Evolutionary conservation across 768 basidiomycete genomes (phyloP), one percentile per base, ranked within the genome.

Genomic region (Leucogyrophana mollusca): DNA sequence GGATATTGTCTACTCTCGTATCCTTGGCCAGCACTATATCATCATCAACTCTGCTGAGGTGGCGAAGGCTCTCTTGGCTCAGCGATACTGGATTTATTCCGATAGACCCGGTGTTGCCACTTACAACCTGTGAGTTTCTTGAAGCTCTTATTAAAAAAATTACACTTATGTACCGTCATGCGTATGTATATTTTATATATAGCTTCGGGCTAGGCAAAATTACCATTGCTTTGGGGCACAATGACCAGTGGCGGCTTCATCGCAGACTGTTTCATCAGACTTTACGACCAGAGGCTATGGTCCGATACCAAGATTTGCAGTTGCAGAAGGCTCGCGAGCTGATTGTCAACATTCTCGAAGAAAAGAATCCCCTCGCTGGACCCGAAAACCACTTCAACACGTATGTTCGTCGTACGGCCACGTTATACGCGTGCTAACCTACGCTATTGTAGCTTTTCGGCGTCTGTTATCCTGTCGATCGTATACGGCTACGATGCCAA

Each of bases 401-500:
- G 35, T 37, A 21, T 7, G 7, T 37, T 21, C 7, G 13, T 30
- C 13, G 6, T 30, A 30, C 16, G 35, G 35, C n/a, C 35, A 16
- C 16, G 35, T 16, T n/a, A 9, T n/a, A n/a, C 9, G 9, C 9
- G 32, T n/a, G 32, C 32, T 33, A n/a, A 30, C 27, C 13, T 30
- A 30, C 13, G 13, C n/a, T 37, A 37, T 45, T 21, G 3, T 20
- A 72, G 70, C 25, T 52, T 57, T 45, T 53, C 64, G 1, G 64
- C 62, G 9, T 56, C 67, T 4, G 47, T 71, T 21, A 65, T 72
- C n/a, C 57, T 77, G 41, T 65, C 63, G 25, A 54, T 72, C 8
- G 56, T 63, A 0, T 76, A 78, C 34, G 75, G 74, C 1, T 71
- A 73, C 46, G 54, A 67, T 13, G 61, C 70, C 11, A 47, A 64